These are phyloP conservation scores for Marasmius sp. DNA, from an alignment of 1,284 basidiomycete genomes.

Conservation along the genomic window DNA sequence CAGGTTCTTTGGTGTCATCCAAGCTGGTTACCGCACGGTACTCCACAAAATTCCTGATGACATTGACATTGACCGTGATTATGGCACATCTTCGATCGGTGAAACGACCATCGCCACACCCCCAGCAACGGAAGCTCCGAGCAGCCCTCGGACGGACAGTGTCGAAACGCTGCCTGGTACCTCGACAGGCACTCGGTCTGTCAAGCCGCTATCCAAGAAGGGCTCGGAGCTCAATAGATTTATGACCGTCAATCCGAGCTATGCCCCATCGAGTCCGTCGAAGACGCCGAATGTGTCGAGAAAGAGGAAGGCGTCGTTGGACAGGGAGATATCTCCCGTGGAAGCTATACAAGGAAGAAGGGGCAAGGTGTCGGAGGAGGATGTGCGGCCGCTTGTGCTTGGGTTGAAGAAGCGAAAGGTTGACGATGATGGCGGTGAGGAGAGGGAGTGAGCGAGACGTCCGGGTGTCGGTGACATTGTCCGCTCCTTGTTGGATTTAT, in stretches of 20 bases:
- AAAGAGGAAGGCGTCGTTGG: neutral
- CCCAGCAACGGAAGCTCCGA: neutral
- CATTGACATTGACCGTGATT: neutral
- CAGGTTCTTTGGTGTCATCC: constrained; percentile 57
- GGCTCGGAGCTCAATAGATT: neutral
- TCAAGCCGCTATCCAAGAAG: neutral
- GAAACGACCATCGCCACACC: neutral
- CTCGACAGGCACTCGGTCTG: neutral
- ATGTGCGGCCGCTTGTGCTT: too few species aligned
- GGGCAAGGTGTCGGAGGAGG: neutral
- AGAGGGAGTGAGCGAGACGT: too few species aligned
- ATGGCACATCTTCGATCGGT: neutral
- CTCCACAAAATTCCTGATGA: neutral
- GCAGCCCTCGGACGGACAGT: neutral
- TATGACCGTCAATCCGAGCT: neutral
- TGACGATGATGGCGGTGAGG: too few species aligned
- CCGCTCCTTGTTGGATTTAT: too few species aligned
- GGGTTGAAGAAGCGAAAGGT: too few species aligned
- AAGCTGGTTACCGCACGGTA: constrained; percentile 63
- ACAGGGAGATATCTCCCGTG: neutral
- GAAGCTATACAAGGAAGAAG: neutral
- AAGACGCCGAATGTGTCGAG: neutral
- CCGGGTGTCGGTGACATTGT: too few species aligned
- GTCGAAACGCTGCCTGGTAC: neutral
- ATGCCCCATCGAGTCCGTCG: neutral